These are phyloP conservation scores for Pugionium cornutum DNA, from an alignment of 345 rosid genomes.

Conservation along the genomic window DNA sequence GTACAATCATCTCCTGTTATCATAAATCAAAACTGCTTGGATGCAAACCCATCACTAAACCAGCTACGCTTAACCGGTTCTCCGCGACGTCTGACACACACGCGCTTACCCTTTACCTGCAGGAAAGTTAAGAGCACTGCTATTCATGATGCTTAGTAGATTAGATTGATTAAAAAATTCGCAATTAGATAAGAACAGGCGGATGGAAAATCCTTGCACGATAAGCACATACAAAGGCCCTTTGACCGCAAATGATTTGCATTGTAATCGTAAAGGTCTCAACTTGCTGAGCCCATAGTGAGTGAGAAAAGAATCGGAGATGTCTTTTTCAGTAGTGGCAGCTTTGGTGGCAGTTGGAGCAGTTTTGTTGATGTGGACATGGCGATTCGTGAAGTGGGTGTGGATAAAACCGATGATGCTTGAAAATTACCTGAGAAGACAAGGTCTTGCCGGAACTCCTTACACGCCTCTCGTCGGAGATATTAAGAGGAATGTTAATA, in stretches of 20 bases:
- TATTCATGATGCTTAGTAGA: constrained; percentile 15
- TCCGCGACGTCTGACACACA: not conserved
- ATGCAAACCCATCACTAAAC: too few relatives aligned
- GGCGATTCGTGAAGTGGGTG: constrained; percentile 45
- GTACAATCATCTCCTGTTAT: too few relatives aligned
- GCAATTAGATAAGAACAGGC: not conserved
- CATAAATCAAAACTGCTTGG: too few relatives aligned
- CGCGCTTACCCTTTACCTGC: constrained; percentile 9
- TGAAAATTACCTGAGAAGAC: constrained; percentile 47
- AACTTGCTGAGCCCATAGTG: constrained; percentile 5
- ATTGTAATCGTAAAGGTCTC: constrained; percentile 12
- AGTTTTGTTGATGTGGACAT: constrained; percentile 31
- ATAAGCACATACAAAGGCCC: constrained; percentile 15
- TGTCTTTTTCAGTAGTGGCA: constrained; percentile 27
- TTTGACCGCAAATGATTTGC: constrained; percentile 16
- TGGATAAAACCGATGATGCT: constrained; percentile 56
- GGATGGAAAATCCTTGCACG: constrained; percentile 14
- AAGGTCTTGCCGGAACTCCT: constrained; percentile 50
- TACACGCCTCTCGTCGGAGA: constrained; percentile 49
- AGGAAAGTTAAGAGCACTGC: not conserved
- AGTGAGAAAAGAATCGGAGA: constrained; percentile 14
- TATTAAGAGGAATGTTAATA: constrained; percentile 30
- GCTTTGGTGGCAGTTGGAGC: constrained; percentile 14
- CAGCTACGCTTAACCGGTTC: not conserved
- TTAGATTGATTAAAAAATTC: constrained; percentile 19